A percentile compares a stretch with the other conserved stretches of the same genome.
These are phyloP conservation scores for Fusarium piperis DNA, from an alignment of 2,329 filamentous ascomycete genomes.

Conservation along the genomic window DNA sequence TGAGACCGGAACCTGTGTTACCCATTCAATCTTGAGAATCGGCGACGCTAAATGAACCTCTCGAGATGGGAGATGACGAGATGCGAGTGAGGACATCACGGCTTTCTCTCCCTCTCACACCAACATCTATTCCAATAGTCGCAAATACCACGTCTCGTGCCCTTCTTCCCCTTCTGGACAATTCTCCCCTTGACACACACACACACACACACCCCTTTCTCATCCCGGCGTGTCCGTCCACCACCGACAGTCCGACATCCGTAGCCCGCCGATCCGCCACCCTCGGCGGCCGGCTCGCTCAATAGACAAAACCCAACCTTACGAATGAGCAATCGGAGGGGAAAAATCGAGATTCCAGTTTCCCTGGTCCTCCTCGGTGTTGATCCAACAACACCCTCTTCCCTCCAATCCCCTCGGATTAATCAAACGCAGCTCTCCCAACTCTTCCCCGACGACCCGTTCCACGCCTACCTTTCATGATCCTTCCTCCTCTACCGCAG, in stretches of 20 bases:
- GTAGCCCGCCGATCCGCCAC: background rate
- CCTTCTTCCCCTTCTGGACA: background rate
- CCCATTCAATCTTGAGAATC: constrained; percentile 11
- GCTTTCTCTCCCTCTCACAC: background rate
- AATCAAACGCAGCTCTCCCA: background rate
- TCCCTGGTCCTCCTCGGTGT: background rate
- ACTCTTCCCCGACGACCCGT: background rate
- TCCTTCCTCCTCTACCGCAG: background rate
- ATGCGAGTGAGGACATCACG: background rate
- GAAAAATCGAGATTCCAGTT: background rate
- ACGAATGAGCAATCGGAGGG: constrained; percentile 22
- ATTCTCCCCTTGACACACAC: background rate
- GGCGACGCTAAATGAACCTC: constrained; percentile 22
- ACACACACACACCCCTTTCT: background rate
- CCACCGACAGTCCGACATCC: constrained; percentile 30
- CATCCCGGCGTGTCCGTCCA: background rate
- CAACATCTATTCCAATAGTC: background rate
- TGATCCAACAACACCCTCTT: background rate
- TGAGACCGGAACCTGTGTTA: background rate
- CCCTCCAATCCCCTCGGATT: background rate
- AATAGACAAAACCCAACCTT: constrained; percentile 10
- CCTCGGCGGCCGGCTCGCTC: background rate
- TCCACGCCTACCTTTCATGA: background rate
- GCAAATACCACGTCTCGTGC: background rate
- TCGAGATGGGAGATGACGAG: background rate